phyloP scores from a whole-genome alignment of 345 rosid genomes.

The Pistacia integerrima region DNA sequence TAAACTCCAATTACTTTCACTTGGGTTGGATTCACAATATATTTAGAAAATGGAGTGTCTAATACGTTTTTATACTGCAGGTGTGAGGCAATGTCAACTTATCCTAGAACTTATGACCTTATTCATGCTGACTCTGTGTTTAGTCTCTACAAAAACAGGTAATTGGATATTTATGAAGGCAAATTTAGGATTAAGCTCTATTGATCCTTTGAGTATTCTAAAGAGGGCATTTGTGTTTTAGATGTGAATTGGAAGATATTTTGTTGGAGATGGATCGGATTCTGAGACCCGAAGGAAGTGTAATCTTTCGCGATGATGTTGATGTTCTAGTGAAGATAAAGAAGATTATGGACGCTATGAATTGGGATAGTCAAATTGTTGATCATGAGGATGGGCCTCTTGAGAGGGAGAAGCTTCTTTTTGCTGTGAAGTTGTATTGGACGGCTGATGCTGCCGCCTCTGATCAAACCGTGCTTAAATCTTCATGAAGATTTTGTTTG shows the following conservation, averaged over 20 bases:
- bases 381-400: slow-evolving; percentile 74
- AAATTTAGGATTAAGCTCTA: not conserved
- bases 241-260: slow-evolving; percentile 58
- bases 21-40: not conserved
- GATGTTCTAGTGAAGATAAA: slow-evolving; percentile 58
- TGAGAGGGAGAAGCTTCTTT: slow-evolving; percentile 55
- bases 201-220: not conserved
- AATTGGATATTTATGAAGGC: not conserved
- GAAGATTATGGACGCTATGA: slow-evolving; percentile 46
- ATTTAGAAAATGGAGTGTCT: not conserved
- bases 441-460: slow-evolving; percentile 36
- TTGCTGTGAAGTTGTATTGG: slow-evolving; percentile 59
- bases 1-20: slow-evolving; percentile 11
- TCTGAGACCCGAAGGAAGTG: slow-evolving; percentile 65
- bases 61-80: slow-evolving; percentile 20
- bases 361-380: slow-evolving; percentile 52
- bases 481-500: slow-evolving; percentile 11
- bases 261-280: slow-evolving; percentile 69
- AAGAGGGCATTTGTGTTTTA: slow-evolving; percentile 7
- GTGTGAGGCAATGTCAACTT: slow-evolving; percentile 85
- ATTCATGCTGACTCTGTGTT: slow-evolving; percentile 65
- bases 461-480: slow-evolving; percentile 12
- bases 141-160: slow-evolving; percentile 59
- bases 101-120: slow-evolving; percentile 68
- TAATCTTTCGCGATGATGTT: slow-evolving; percentile 60